These are phyloP conservation scores for Acanthamoeba healyi DNA, from an alignment of 208 protist genomes.

Conservation along the genomic window DNA sequence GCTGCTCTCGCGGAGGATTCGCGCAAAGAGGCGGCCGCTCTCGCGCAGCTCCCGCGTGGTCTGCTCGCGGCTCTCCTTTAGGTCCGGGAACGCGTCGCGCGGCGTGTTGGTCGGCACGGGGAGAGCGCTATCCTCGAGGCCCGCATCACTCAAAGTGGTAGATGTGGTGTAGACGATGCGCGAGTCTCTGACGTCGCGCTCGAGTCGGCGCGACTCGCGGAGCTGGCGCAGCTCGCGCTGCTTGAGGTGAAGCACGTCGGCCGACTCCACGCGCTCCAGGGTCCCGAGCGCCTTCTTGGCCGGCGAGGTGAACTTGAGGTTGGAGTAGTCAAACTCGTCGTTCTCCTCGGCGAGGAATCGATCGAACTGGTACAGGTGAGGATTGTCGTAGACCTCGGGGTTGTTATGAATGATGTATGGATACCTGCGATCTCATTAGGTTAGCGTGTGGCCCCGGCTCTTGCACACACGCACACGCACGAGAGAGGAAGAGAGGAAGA, in stretches of 20 bases:
- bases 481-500: neutral
- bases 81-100: neutral
- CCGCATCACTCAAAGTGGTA: too few species aligned
- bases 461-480: neutral
- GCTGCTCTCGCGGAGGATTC: neutral
- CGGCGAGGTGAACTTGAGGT: neutral
- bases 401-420: constrained; percentile 35
- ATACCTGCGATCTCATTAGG: neutral
- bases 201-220: neutral
- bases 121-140: neutral
- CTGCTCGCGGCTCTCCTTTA: constrained; percentile 13
- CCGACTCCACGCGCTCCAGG: neutral
- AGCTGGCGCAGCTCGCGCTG: neutral
- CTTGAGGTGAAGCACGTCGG: constrained; percentile 24
- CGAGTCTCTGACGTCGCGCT: neutral
- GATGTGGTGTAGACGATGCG: neutral
- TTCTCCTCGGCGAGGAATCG: neutral
- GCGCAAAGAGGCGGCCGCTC: constrained; percentile 3
- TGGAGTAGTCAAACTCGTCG: neutral
- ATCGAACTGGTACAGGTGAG: constrained; percentile 1
- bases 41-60: neutral
- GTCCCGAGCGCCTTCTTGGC: neutral
- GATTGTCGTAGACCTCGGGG: constrained; percentile 16
- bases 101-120: neutral
- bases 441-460: too few species aligned